These are phyloP conservation scores for Candida gorgasii DNA, from an alignment of 805 yeast species.

Conservation along the genomic window DNA sequence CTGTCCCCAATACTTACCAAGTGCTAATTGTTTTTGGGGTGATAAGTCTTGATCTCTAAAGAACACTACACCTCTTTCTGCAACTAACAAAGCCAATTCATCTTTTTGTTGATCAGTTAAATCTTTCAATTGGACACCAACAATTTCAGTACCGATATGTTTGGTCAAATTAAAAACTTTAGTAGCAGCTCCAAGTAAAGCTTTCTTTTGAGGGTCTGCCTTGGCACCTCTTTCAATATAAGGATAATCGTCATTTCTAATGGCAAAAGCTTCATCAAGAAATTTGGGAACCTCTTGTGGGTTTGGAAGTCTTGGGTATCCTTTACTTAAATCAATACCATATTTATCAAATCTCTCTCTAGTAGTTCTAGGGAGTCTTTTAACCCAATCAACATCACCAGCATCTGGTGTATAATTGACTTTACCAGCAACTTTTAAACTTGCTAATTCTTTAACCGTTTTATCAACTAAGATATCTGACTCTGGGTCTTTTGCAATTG, in stretches of 20 bases:
- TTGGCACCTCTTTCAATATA: constrained; percentile 28
- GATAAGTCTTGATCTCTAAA: constrained; percentile 34
- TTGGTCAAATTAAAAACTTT: constrained; percentile 27
- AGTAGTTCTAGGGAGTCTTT: constrained; percentile 23
- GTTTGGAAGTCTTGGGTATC: constrained; percentile 27
- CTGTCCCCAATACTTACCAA: constrained; percentile 31
- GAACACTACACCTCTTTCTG: constrained; percentile 32
- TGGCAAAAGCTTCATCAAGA: constrained; percentile 27
- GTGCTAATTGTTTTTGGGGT: constrained; percentile 31
- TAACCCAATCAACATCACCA: constrained; percentile 15
- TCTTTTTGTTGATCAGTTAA: constrained; percentile 28
- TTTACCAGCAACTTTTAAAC: constrained; percentile 12
- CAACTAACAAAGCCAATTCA: constrained; percentile 30
- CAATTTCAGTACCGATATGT: constrained; percentile 30
- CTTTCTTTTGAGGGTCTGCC: constrained; percentile 34
- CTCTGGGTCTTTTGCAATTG: constrained; percentile 8
- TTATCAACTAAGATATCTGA: constrained; percentile 7
- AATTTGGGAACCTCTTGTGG: constrained; percentile 25
- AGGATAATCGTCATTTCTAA: constrained; percentile 25
- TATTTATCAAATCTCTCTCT: constrained; percentile 25
- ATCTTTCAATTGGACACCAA: constrained; percentile 29
- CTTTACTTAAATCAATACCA: constrained; percentile 26
- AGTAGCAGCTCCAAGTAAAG: constrained; percentile 28
- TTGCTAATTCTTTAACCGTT: constrained; percentile 13
- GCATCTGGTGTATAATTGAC: background rate